Evolutionary conservation across 1,284 basidiomycete genomes (phyloP), one percentile per base, ranked within the genome.

Genomic region (Fistulina hepatica): DNA sequence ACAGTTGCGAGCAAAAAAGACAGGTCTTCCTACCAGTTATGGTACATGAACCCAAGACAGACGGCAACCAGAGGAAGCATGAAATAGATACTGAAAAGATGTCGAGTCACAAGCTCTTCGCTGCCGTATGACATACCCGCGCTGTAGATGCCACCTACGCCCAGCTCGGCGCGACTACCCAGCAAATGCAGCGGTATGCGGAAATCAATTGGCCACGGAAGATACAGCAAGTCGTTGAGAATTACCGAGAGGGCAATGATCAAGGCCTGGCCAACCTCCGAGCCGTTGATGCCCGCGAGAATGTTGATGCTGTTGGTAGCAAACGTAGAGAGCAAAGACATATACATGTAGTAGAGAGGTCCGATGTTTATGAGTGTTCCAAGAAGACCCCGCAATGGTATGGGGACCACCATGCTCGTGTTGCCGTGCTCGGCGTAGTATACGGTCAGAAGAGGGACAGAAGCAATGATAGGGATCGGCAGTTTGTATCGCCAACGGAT

Each of bases 221-320:
- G 73, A 60, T 93, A 97, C 20, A 99, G 64, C 10, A 94, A 57
- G 53, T 97, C 93, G 55, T 99, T 99, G 33, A 93, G 44, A 43
- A 86, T 81, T 45, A 99, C 82, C 0, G 89, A 94, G 11, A 90
- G 45, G 3, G 88, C 85, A 46, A 99, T 98, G 44, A 98, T 76
- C 22, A 97, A 63, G 0, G 93, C 89, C 62, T 99, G 95, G 37
- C 81, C 77, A 42, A 83, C 86, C 65, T 99, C 95, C 2, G 95
- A 82, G 9, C 94, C 95, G 55, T 98, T 98, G 51, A 97, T 88
- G 5, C 95, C 95, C 3, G 94, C 95, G 6, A 99, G 76, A 50
- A 99, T 98, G 59, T 99, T 99, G 71, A 98, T 97, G 57, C 85
- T 86, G 62, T 99, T 98, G 10, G 93, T 97, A 42, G 90, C 81